Evolutionary conservation across 345 rosid species (phyloP).

Genomic region (Salix dunnii): DNA sequence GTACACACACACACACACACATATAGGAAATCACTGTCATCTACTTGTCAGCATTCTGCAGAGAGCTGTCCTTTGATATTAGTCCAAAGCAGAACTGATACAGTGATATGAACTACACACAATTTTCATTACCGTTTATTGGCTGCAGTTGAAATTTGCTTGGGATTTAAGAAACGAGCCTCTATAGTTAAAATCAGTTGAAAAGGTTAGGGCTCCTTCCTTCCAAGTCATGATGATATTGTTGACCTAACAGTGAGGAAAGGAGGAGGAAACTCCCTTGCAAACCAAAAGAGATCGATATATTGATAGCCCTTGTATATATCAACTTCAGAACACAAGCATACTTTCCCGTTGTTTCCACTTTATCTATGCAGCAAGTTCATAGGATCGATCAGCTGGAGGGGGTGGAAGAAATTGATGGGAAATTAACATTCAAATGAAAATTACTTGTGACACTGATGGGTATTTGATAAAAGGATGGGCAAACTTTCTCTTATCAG

Average conservation of each 20-base stretch:
- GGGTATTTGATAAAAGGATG: too few relatives aligned
- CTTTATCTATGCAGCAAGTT: too few relatives aligned
- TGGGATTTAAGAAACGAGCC: background rate
- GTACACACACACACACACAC: background rate
- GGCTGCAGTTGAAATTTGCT: background rate
- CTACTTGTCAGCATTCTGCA: slow-evolving; percentile 25
- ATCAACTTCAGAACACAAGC: too few relatives aligned
- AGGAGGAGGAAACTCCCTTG: background rate
- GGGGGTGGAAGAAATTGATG: too few relatives aligned
- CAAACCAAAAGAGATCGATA: background rate
- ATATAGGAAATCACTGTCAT: slow-evolving; percentile 13
- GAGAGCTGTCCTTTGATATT: background rate
- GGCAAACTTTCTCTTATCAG: background rate
- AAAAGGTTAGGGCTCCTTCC: background rate
- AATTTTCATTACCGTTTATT: background rate
- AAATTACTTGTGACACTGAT: too few relatives aligned
- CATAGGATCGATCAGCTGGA: too few relatives aligned
- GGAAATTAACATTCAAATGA: too few relatives aligned
- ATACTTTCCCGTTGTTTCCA: too few relatives aligned
- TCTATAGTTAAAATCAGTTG: background rate
- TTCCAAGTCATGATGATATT: background rate
- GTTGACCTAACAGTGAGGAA: background rate
- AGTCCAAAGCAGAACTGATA: background rate
- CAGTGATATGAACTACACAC: background rate
- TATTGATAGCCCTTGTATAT: too few relatives aligned